Evolutionary conservation across 371 early-diverging fungal species (phyloP).

Genomic region (Funneliformis caledonium): DNA sequence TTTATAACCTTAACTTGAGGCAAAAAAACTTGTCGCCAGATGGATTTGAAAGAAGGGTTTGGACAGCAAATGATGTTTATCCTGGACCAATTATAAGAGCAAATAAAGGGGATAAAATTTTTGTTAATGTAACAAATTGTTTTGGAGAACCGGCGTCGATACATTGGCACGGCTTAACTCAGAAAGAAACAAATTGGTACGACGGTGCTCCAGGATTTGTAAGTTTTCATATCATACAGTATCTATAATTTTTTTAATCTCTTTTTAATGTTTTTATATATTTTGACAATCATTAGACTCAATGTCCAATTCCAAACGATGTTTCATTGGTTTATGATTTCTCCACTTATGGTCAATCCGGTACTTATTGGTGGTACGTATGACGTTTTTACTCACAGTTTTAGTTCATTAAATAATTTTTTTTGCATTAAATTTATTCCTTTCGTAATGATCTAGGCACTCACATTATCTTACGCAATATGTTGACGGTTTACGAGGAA

Average conservation of each 20-base stretch:
- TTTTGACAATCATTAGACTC: slow-evolving; percentile 44
- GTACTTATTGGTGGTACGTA: slow-evolving; percentile 55
- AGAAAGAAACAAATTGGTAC: slow-evolving; percentile 62
- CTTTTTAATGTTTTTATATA: no score
- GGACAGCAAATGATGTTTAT: slow-evolving; percentile 50
- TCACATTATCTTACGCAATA: slow-evolving; percentile 41
- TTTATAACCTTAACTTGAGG: neutral
- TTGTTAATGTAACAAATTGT: slow-evolving; percentile 48
- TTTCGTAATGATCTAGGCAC: neutral
- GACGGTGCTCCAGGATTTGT: slow-evolving; percentile 68
- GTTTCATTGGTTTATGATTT: slow-evolving; percentile 54
- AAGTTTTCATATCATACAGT: neutral
- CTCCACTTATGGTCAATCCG: slow-evolving; percentile 48
- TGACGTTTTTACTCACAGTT: no score
- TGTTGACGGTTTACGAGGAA: slow-evolving; percentile 55
- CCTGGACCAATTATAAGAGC: slow-evolving; percentile 54
- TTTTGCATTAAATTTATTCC: no score
- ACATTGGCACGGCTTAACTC: slow-evolving; percentile 78
- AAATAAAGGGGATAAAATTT: slow-evolving; percentile 47
- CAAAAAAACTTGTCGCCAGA: neutral
- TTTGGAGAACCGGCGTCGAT: slow-evolving; percentile 50
- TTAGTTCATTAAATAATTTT: no score
- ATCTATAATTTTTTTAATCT: neutral
- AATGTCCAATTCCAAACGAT: slow-evolving; percentile 57
- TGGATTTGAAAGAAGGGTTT: neutral